Evolutionary conservation across 345 rosid species (phyloP).

Genomic region (Lepidium sativum): DNA sequence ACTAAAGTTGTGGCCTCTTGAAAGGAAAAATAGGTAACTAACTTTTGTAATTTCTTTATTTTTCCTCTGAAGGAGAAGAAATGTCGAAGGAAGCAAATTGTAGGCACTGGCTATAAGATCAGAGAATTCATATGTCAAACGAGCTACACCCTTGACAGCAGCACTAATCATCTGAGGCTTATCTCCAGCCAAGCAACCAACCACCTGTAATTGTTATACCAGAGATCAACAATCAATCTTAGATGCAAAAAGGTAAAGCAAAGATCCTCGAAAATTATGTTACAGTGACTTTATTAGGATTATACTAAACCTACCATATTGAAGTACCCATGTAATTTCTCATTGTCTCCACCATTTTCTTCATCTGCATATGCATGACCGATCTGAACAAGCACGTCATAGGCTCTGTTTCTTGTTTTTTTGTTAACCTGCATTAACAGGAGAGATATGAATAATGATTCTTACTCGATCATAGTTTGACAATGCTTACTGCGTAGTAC

Average conservation of each 20-base stretch:
- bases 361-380: slow-evolving; percentile 91
- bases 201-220: slow-evolving; percentile 43
- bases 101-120: slow-evolving; percentile 76
- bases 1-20: not conserved
- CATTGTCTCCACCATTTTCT: slow-evolving; percentile 71
- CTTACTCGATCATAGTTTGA: slow-evolving; percentile 3
- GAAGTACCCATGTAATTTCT: slow-evolving; percentile 62
- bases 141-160: slow-evolving; percentile 90
- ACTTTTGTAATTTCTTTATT: slow-evolving; percentile 88
- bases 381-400: slow-evolving; percentile 85
- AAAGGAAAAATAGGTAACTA: slow-evolving; percentile 14
- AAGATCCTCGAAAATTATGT: not conserved
- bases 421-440: slow-evolving; percentile 58
- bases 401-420: slow-evolving; percentile 91
- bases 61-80: slow-evolving; percentile 77
- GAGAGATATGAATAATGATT: not conserved
- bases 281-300: not conserved
- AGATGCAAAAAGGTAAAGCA: not conserved
- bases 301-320: slow-evolving; percentile 48
- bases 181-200: slow-evolving; percentile 91
- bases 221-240: slow-evolving; percentile 1
- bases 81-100: slow-evolving; percentile 80
- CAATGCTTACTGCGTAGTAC: slow-evolving; percentile 33
- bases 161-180: slow-evolving; percentile 97
- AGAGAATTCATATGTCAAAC: slow-evolving; percentile 86